Base-by-base conservation (phyloP, 176 grass and related monocot species). In the Avena sativa region DNA sequence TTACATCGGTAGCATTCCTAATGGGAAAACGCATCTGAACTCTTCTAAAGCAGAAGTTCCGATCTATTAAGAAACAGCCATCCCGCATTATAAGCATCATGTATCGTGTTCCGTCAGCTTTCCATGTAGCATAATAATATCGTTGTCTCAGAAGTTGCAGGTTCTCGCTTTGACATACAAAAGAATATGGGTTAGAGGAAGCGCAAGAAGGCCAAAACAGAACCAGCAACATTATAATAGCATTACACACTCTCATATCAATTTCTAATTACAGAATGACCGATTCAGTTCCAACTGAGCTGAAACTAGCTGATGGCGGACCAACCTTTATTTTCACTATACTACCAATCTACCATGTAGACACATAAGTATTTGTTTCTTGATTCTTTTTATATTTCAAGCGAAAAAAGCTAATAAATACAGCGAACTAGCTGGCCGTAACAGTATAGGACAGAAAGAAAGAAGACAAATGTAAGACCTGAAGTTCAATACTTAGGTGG, bases 71-170 rank as follows among this genome's bases (percentile, higher is more conserved):
- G 86, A 93, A 98, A 77, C 93, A 95, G 17, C 93, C 95, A 72
- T 91, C 86, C 10, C 80, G 87, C 40, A 83, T 77, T 82, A 98
- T 94, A 87, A 98, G 93, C 93, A 98, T 98, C 96, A 98, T 98
- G 85, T 98, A 98, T 38, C 96, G 89, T 16, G 93, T 98, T 50
- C 96, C 96, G 43, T 98, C 96, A 80, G 96, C 96, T 83, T 98
- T 98, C 93, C 96, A 98, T 40, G 96, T 98, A 89, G 96, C 90
- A 95, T 94, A 95, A 88, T 98, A 98, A 79, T 98, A 98, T 84
- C 93, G 71, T 44, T 98, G 96, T 78, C 93, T 98, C 76, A 98
- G 80, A 50, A 98, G 81, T 88, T 98, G 96, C 52, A 98, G 83
- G 82, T 98, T 98, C 36, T 98, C 93, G 1, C 96, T 98, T 66